These are phyloP conservation scores for Talaromyces liani DNA, from an alignment of 495 filamentous ascomycete species.

Conservation along the genomic window DNA sequence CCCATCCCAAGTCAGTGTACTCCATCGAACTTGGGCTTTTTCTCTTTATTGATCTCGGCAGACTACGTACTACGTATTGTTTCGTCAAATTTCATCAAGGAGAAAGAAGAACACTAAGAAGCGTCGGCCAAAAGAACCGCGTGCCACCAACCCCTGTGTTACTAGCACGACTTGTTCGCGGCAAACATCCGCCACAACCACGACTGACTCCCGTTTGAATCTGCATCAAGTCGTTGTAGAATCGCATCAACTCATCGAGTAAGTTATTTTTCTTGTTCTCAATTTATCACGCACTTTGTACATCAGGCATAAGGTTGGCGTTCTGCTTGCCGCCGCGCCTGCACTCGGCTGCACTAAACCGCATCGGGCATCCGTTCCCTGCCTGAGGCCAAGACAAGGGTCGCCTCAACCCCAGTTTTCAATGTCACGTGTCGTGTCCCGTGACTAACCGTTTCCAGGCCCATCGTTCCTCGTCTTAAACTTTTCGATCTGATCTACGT, in stretches of 20 bases:
- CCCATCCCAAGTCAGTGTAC: not conserved
- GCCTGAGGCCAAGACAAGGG: not conserved
- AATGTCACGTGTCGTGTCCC: constrained; percentile 8
- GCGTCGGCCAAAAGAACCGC: not conserved
- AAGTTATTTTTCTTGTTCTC: not conserved
- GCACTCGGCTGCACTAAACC: constrained; percentile 2
- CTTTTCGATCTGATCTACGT: not conserved
- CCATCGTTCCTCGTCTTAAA: constrained; percentile 1
- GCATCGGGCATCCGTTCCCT: not conserved
- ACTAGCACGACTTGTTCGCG: not conserved
- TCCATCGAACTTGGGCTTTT: not conserved
- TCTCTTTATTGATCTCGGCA: not conserved
- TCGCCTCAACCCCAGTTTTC: constrained; percentile 1
- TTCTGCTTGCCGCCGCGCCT: constrained; percentile 1
- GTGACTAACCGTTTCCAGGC: constrained; percentile 3
- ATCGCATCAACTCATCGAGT: not conserved
- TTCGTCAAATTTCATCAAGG: not conserved
- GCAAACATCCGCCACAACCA: not conserved
- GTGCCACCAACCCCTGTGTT: not conserved
- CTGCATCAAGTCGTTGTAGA: not conserved
- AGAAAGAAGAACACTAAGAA: not conserved
- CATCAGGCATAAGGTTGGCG: not conserved
- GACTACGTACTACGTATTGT: not conserved
- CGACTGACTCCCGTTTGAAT: too few relatives aligned
- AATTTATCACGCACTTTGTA: not conserved